Evolutionary conservation across 371 early-diverging fungal genomes (phyloP).

Genomic region (Saksenaea vasiformis): DNA sequence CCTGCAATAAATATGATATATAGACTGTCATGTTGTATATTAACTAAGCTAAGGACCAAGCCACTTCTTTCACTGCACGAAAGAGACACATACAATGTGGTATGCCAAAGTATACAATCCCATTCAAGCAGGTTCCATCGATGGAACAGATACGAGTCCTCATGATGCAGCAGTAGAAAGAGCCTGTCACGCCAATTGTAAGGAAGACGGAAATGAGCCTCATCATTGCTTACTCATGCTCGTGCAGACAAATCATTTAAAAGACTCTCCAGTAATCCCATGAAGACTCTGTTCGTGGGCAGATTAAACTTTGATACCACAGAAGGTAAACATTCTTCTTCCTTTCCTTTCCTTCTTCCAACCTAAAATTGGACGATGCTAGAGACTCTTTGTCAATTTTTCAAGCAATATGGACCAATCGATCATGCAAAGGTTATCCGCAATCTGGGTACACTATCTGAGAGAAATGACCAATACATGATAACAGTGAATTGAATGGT

Average conservation of each 20-base stretch:
- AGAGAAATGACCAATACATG: neutral
- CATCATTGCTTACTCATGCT: neutral
- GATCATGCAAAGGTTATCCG: slow-evolving; percentile 23
- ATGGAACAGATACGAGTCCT: slow-evolving; percentile 50
- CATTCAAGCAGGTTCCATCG: slow-evolving; percentile 57
- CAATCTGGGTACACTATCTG: slow-evolving; percentile 38
- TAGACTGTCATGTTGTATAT: neutral
- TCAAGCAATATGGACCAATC: slow-evolving; percentile 46
- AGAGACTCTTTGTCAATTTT: slow-evolving; percentile 28
- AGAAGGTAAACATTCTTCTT: slow-evolving; percentile 30
- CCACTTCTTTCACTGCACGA: neutral
- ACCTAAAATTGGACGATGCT: neutral
- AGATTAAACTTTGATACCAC: slow-evolving; percentile 48
- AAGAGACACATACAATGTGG: slow-evolving; percentile 39
- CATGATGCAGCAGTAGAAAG: slow-evolving; percentile 58
- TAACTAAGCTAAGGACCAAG: neutral
- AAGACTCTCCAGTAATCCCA: slow-evolving; percentile 34
- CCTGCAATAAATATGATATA: neutral
- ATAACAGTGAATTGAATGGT: neutral
- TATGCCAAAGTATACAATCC: slow-evolving; percentile 57
- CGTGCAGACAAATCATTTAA: slow-evolving; percentile 38
- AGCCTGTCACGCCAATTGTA: slow-evolving; percentile 41
- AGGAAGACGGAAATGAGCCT: slow-evolving; percentile 5
- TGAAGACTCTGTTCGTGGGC: slow-evolving; percentile 55
- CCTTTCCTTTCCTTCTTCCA: too few species aligned